phyloP scores from a whole-genome alignment of 768 basidiomycete species.

The Trametopsis cervina region DNA sequence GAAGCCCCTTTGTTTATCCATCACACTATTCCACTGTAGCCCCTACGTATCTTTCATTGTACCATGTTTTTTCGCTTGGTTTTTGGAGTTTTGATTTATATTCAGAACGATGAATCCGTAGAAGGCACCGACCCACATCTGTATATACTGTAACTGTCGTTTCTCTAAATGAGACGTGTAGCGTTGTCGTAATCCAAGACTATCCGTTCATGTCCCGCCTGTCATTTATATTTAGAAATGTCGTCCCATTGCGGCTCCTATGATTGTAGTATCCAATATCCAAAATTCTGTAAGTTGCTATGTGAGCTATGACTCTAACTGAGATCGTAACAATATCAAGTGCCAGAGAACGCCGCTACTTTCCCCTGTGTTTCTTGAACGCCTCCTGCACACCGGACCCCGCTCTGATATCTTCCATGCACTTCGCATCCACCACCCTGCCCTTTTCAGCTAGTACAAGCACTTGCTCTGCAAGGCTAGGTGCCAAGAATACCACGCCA shows the following conservation, averaged over 20 bases:
- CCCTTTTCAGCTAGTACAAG: slow-evolving; percentile 50
- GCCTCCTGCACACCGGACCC: slow-evolving; percentile 71
- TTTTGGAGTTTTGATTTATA: background rate
- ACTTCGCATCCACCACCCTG: slow-evolving; percentile 59
- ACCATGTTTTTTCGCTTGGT: background rate
- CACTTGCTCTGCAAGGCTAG: slow-evolving; percentile 44
- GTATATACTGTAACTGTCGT: background rate
- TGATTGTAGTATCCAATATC: background rate
- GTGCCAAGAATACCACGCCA: slow-evolving; percentile 81
- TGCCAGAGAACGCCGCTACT: too few species aligned
- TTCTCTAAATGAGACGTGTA: background rate
- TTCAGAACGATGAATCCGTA: background rate
- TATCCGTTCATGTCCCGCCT: background rate
- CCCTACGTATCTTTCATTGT: background rate
- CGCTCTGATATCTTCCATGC: slow-evolving; percentile 66
- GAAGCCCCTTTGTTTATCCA: too few species aligned
- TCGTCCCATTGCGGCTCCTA: background rate
- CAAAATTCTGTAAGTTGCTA: background rate
- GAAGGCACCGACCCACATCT: too few species aligned
- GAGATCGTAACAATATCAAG: too few species aligned
- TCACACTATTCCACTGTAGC: too few species aligned
- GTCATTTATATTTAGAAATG: background rate
- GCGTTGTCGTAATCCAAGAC: background rate
- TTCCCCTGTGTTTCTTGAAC: slow-evolving; percentile 72
- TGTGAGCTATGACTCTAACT: too few species aligned